Evolutionary conservation across 371 early-diverging fungal species (phyloP).

Genomic region (Mortierella sp.): DNA sequence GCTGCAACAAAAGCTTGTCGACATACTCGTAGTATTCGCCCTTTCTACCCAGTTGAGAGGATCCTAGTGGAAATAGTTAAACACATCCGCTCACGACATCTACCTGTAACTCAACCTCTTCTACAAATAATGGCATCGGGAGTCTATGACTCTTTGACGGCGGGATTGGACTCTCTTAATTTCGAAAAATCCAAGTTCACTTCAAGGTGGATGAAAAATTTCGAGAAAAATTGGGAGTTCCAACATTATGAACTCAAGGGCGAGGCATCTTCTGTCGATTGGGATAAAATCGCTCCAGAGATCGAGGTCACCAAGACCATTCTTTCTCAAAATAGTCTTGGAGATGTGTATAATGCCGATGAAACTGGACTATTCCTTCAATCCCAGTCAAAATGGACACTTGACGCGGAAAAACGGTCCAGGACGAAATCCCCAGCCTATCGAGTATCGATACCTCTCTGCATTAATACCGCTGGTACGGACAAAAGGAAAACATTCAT

Average conservation of each 20-base stretch:
- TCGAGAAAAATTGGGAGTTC: not conserved
- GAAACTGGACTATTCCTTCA: slow-evolving; percentile 1
- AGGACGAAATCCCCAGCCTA: not conserved
- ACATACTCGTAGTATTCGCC: not conserved
- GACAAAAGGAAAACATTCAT: slow-evolving; percentile 9
- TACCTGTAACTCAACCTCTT: not conserved
- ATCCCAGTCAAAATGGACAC: not conserved
- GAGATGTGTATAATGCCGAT: not conserved
- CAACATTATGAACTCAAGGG: not conserved
- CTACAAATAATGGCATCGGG: not conserved
- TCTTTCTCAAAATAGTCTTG: not conserved
- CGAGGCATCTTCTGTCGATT: not conserved
- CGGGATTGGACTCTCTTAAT: not conserved
- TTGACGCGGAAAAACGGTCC: not conserved
- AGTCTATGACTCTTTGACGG: not conserved
- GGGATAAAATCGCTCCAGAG: not conserved
- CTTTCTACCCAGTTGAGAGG: not conserved
- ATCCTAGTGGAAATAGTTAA: not conserved
- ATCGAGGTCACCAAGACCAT: not conserved
- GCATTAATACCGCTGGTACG: slow-evolving; percentile 5
- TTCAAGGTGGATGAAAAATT: not conserved
- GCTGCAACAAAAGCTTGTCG: too few species aligned
- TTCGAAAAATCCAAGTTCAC: not conserved
- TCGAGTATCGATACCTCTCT: slow-evolving; percentile 9
- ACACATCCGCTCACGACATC: not conserved